Percentiles rank a stretch among this genome's conserved stretches.
Conservation (phyloP, 176 grass and related monocot genomes). For the Cymbopogon citratus region DNA sequence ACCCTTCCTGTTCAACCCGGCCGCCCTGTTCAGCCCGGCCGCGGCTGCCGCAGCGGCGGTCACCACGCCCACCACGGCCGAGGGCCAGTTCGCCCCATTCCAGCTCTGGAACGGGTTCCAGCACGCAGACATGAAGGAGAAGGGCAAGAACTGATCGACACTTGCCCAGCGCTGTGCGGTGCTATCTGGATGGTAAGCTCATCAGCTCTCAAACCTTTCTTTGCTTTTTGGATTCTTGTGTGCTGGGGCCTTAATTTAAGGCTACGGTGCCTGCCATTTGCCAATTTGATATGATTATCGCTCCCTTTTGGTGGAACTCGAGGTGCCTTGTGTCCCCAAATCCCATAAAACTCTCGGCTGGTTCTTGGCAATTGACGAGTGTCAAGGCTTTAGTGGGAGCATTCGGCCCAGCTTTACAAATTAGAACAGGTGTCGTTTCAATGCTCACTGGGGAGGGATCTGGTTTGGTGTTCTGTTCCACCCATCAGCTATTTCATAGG, state of each 20-base stretch:
- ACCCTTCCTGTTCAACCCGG: conserved; percentile 53
- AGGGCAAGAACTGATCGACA: conserved; percentile 68
- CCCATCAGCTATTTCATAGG: conserved; percentile 36
- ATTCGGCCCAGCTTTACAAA: conserved; percentile 37
- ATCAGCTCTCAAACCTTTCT: conserved; percentile 3
- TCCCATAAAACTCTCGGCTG: conserved; percentile 40
- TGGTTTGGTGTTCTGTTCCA: conserved; percentile 41
- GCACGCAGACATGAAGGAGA: conserved; percentile 67
- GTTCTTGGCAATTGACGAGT: conserved; percentile 56
- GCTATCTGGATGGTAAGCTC: conserved; percentile 29
- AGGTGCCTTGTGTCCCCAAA: conserved; percentile 52
- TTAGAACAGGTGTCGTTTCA: conserved; percentile 50
- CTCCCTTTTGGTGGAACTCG: conserved; percentile 45
- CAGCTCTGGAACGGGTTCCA: conserved; percentile 78
- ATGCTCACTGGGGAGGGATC: conserved; percentile 39
- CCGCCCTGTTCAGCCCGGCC: conserved; percentile 33
- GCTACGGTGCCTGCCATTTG: conserved; percentile 19
- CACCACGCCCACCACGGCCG: conserved; percentile 22
- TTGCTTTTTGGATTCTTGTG: conserved; percentile 54
- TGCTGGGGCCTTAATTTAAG: conserved; percentile 29
- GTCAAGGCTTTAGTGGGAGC: conserved; percentile 40
- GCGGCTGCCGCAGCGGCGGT: conserved; percentile 13
- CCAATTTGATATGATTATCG: conserved; percentile 47
- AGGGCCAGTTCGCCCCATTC: conserved; percentile 48
- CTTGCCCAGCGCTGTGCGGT: neutral